These are phyloP conservation scores for Leccinellum albellum DNA, from an alignment of 768 basidiomycete species.

Conservation along the genomic window DNA sequence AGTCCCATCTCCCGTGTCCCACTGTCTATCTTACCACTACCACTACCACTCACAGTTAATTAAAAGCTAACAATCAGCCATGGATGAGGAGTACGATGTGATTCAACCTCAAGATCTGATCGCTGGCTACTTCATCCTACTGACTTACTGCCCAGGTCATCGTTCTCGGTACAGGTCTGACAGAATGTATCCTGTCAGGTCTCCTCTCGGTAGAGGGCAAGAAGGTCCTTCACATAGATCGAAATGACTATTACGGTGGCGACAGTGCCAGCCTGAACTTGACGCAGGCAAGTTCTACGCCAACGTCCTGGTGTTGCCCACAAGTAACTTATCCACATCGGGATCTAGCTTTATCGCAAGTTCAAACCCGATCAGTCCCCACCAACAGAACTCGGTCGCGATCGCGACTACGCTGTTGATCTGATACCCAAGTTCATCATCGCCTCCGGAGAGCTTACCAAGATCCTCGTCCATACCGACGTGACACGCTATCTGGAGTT, in stretches of 20 bases:
- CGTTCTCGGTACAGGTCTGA: conserved; percentile 94
- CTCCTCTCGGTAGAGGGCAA: conserved; percentile 98
- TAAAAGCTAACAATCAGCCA: conserved; percentile 35
- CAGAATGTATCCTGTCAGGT: conserved; percentile 97
- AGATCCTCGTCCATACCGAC: conserved; percentile 98
- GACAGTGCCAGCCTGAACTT: conserved; percentile 96
- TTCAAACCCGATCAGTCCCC: conserved; percentile 77
- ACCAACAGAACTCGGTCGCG: conserved; percentile 86
- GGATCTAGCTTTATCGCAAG: conserved; percentile 84
- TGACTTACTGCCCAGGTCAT: conserved; percentile 54
- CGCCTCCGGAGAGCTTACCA: conserved; percentile 93
- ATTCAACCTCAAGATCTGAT: conserved; percentile 21
- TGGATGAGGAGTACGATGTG: conserved; percentile 99
- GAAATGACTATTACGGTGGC: conserved; percentile 98
- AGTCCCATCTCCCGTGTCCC: conserved; percentile 1
- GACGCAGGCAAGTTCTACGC: conserved; percentile 69
- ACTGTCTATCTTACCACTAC: conserved; percentile 9
- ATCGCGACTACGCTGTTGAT: conserved; percentile 97
- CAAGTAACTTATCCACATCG: conserved; percentile 18
- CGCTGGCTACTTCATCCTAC: conserved; percentile 2
- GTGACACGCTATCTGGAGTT: conserved; percentile 99
- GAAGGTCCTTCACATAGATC: conserved; percentile 98
- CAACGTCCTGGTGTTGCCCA: conserved; percentile 1
- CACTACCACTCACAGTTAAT: conserved; percentile 2
- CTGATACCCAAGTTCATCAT: conserved; percentile 99